phyloP scores from a whole-genome alignment of 345 rosid species.

The Schrenkiella parvula region DNA sequence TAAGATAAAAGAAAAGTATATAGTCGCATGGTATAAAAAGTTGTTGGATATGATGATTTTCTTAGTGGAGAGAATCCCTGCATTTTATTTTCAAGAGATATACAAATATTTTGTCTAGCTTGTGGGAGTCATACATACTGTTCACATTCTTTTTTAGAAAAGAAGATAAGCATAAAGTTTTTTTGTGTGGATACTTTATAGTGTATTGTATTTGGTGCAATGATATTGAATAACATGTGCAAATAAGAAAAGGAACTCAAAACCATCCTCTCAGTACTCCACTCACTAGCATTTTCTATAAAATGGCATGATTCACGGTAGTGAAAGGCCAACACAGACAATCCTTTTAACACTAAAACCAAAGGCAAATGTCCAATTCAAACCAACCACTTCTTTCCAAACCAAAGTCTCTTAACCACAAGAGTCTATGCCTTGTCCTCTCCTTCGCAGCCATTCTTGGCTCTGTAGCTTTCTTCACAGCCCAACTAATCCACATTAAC shows the following conservation, averaged over 20 bases:
- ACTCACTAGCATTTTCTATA: slow-evolving; percentile 25
- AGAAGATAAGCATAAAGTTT: neutral
- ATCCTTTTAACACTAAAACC: slow-evolving; percentile 10
- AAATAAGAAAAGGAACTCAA: neutral
- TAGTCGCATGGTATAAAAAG: neutral
- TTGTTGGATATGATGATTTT: slow-evolving; percentile 2
- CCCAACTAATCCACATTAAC: slow-evolving; percentile 16
- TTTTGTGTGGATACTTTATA: neutral
- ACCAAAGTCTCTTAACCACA: slow-evolving; percentile 35
- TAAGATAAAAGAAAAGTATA: neutral
- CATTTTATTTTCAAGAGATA: neutral
- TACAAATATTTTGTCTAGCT: neutral
- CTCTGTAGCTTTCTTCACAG: slow-evolving; percentile 30
- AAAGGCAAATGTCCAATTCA: slow-evolving; percentile 21
- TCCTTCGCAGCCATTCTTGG: slow-evolving; percentile 38
- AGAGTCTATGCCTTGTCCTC: slow-evolving; percentile 34
- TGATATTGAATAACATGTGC: neutral
- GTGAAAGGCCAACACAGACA: slow-evolving; percentile 18
- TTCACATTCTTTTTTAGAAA: neutral
- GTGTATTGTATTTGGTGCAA: slow-evolving; percentile 7
- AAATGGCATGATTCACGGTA: slow-evolving; percentile 12
- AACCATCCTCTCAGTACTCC: neutral
- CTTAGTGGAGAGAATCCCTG: neutral
- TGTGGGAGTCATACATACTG: neutral
- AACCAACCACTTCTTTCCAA: slow-evolving; percentile 46